Evolutionary conservation across 2,329 filamentous ascomycete genomes (phyloP).

Genomic region (Apiospora aurea): DNA sequence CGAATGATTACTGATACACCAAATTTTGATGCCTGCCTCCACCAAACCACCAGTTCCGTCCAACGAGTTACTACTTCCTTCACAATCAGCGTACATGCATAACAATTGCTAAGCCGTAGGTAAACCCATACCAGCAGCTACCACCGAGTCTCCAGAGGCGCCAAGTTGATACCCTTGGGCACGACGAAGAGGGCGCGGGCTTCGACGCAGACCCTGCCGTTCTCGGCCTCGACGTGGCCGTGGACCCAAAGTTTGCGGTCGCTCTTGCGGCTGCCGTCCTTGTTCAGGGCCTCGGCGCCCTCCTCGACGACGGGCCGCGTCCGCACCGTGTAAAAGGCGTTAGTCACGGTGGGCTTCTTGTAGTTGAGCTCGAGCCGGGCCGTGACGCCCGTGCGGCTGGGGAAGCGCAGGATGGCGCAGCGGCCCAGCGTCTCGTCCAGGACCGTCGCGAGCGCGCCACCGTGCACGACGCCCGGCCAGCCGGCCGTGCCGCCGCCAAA

Average conservation of each 20-base stretch:
- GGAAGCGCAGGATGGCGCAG: constrained; percentile 59
- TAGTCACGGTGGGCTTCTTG: constrained; percentile 63
- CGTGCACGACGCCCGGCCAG: constrained; percentile 77
- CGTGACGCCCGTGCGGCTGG: constrained; percentile 59
- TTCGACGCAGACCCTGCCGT: constrained; percentile 65
- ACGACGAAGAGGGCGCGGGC: constrained; percentile 66
- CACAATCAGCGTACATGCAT: not conserved
- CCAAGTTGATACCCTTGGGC: constrained; percentile 55
- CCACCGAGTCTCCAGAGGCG: constrained; percentile 48
- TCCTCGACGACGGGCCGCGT: constrained; percentile 50
- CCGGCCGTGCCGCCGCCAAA: constrained; percentile 70
- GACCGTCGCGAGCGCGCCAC: constrained; percentile 72
- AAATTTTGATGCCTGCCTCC: not conserved
- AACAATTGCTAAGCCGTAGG: not conserved
- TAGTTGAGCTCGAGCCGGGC: constrained; percentile 68
- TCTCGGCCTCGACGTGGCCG: constrained; percentile 59
- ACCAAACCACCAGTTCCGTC: not conserved
- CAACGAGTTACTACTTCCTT: not conserved
- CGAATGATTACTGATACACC: not conserved
- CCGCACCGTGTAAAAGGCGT: constrained; percentile 69
- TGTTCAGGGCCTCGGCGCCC: constrained; percentile 30
- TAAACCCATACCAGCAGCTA: constrained; percentile 31
- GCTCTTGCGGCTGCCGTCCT: constrained; percentile 38
- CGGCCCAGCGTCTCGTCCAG: constrained; percentile 75
- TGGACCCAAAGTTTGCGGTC: constrained; percentile 61